Percentiles rank a stretch among this genome's conserved stretches.
Evolutionary conservation across 1,139 yeast genomes (phyloP).

Genomic region (Lodderomyces oxycetoniae): DNA sequence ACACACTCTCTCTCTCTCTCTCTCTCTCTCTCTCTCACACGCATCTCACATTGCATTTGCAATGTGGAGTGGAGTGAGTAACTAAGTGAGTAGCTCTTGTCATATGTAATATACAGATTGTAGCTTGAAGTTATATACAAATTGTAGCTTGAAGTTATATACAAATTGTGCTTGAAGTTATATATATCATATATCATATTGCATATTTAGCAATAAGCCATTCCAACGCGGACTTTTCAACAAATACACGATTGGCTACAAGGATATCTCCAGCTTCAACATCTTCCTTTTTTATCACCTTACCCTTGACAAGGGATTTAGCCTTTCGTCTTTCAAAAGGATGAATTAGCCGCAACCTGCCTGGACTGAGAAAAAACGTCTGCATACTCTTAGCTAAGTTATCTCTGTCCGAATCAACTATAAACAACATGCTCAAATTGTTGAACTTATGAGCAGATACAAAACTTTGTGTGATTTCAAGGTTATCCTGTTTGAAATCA

Average conservation of each 20-base stretch:
- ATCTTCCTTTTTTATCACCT: conserved; percentile 69
- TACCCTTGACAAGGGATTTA: conserved; percentile 53
- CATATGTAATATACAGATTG: too few relatives aligned
- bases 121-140: too few relatives aligned
- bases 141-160: too few relatives aligned
- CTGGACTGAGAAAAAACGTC: conserved; percentile 6
- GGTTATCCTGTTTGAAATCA: conserved; percentile 15
- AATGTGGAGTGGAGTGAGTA: too few relatives aligned
- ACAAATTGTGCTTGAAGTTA: too few relatives aligned
- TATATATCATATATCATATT: too few relatives aligned
- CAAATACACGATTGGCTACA: conserved; percentile 70
- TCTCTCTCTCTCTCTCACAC: conserved; percentile 2
- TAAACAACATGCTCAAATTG: conserved; percentile 59
- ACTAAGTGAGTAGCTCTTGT: too few relatives aligned
- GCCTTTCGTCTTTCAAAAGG: conserved; percentile 12
- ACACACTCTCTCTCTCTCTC: background rate
- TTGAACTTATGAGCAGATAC: conserved; percentile 48
- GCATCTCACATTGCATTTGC: too few relatives aligned
- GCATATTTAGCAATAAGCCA: conserved; percentile 43
- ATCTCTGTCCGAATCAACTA: conserved; percentile 46
- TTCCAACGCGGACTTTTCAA: conserved; percentile 72
- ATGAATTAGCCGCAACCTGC: conserved; percentile 5
- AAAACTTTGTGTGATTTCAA: conserved; percentile 39
- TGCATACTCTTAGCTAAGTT: conserved; percentile 38
- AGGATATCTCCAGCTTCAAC: conserved; percentile 81